Evolutionary conservation across 2,329 filamentous ascomycete species (phyloP), one percentile per base, ranked within the genome.

Genomic region (Cryphonectria japonica): DNA sequence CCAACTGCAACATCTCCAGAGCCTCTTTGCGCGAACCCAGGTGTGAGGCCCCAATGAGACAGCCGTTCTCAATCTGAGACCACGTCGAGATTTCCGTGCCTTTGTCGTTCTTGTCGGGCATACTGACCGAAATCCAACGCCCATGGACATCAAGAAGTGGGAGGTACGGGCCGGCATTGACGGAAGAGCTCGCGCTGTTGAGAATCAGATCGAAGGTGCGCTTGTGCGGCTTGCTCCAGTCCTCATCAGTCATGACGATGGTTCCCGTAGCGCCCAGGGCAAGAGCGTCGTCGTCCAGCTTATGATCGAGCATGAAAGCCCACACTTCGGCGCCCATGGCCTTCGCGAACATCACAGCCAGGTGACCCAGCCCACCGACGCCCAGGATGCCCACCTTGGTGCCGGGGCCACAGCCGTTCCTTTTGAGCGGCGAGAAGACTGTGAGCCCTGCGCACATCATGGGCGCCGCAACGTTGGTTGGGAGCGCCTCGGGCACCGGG

Each of bases 391-490:
- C 92, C 32, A 94, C 89, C 83, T 93, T 93, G 85, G 93, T 93
- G 73, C 93, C 93, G 0, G 92, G 92, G 0, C 92, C 92, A 72
- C 87, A 87, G 32, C 92, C 92, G 77, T 94, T 90, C 65, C 93
- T 88, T 74, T 93, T 90, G 19, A 97, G 85, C 1, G 94, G 93
- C 72, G 88, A 92, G 83, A 90, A 97, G 71, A 90, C 89, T 3
- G 94, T 97, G 75, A 97, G 85, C 74, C 94, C 94, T 57, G 93
- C 94, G 81, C 94, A 97, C 75, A 96, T 86, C 92, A 95, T 94
- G 13, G 92, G 92, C 1, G 93, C 93, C 0, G 91, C 92, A 66
- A 90, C 81, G 69, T 83, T 80, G 75, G 85, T 87, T 13, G 84
- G 76, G 62, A 97, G 86, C 67, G 85, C 88, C 43, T 94, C 92